Conservation (phyloP, 768 basidiomycete genomes). For the Trametopsis cervina region DNA sequence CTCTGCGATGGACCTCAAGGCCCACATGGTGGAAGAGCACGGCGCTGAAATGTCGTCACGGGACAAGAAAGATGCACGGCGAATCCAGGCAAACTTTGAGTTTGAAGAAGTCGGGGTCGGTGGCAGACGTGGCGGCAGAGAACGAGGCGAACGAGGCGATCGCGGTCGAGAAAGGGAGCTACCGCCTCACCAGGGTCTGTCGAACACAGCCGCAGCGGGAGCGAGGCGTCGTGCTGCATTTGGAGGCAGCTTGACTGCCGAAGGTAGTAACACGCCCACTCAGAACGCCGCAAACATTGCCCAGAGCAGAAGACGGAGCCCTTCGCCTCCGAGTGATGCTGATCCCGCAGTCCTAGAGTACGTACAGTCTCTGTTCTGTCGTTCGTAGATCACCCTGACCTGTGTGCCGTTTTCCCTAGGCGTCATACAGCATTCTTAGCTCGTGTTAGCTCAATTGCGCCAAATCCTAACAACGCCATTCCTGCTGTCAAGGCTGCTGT, state of each 20-base stretch:
- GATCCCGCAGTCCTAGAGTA: conserved; percentile 55
- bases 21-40: conserved; percentile 84
- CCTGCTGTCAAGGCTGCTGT: conserved; percentile 68
- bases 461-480: conserved; percentile 50
- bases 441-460: conserved; percentile 52
- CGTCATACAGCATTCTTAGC: conserved; percentile 58
- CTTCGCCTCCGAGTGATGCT: conserved; percentile 33
- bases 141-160: conserved; percentile 38
- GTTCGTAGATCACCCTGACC: not conserved
- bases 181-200: conserved; percentile 25
- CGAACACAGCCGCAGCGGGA: conserved; percentile 22
- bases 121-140: conserved; percentile 38
- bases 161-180: conserved; percentile 48
- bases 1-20: conserved; percentile 81
- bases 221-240: conserved; percentile 55
- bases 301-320: conserved; percentile 23
- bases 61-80: conserved; percentile 60
- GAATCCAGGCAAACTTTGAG: conserved; percentile 59
- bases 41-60: conserved; percentile 65
- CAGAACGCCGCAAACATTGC: conserved; percentile 17
- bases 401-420: conserved; percentile 32
- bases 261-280: conserved; percentile 23
- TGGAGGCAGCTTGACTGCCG: conserved; percentile 48
- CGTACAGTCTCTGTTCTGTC: conserved; percentile 1
- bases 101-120: conserved; percentile 52